Base-by-base conservation (phyloP, 2,329 filamentous ascomycete genomes). In the Pseudopyricularia javanii region DNA sequence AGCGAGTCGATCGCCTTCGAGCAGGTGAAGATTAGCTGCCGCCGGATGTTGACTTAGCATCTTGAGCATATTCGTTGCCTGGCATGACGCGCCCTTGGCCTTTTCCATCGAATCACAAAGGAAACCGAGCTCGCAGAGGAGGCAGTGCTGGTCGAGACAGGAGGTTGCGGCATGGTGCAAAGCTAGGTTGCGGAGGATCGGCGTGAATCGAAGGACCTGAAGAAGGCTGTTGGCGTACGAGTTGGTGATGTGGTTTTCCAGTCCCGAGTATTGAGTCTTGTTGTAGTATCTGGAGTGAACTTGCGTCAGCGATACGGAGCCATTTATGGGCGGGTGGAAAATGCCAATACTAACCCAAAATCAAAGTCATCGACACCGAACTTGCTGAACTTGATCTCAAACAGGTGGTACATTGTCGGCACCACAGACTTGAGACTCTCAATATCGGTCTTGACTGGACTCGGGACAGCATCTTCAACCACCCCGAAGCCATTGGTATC, bases 311-410 rank as follows among this genome's bases (percentile, higher is more conserved):
- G 12, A 1, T 17, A 35, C 51, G n/a, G 34, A 24, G n/a, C 9
- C 14, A 35, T 17, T 28, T 28, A 48, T 24, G 17, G 15, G 33
- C 33, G 33, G 33, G n/a, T n/a, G 8, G n/a, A 22, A 12, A 12
- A 8, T 14, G 20, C 26, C 8, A 28, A 51, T 14, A 68, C 81
- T 61, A 71, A 88, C 83, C 86, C 86, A 69, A 98, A 98, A 67
- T 98, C 93, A 66, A 98, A 98, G 67, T 98, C 94, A 62, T 97
- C 91, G n/a, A 98, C 90, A 20, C 93, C 93, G 67, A 96, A 98
- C 64, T 90, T 94, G 74, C 91, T 96, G 72, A 97, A 98, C 66
- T 96, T 96, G 70, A 98, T 98, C 66, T 97, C 91, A 11, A 96
- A 87, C 61, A 90, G 91, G 58, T 87, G 84, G 66, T 98, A 98